phyloP scores from a whole-genome alignment of 495 filamentous ascomycete genomes.

The Hypoxylon perforatum region DNA sequence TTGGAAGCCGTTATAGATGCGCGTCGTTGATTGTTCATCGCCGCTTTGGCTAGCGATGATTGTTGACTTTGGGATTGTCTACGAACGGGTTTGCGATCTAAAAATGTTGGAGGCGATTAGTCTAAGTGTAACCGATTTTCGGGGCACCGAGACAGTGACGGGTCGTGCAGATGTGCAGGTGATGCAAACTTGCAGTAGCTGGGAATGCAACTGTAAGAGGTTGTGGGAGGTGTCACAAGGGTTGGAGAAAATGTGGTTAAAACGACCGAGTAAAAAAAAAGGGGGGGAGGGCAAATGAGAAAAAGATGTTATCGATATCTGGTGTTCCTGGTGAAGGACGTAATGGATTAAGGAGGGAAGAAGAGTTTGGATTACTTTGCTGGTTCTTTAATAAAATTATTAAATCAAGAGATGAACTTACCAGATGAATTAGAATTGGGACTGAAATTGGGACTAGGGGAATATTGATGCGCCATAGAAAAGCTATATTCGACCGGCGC shows the following conservation, averaged over 20 bases:
- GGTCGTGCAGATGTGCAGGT: constrained; percentile 17
- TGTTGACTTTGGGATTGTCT: constrained; percentile 54
- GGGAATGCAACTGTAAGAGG: background rate
- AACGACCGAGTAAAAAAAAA: no score
- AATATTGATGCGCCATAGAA: constrained; percentile 31
- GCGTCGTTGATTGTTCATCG: constrained; percentile 58
- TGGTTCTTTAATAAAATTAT: background rate
- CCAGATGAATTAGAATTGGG: no score
- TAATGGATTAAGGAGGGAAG: background rate
- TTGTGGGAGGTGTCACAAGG: background rate
- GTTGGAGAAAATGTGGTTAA: no score
- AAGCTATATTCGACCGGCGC: constrained; percentile 31
- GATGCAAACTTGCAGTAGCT: constrained; percentile 21
- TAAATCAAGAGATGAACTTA: constrained; percentile 5
- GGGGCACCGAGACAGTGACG: constrained; percentile 21
- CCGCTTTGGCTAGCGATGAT: constrained; percentile 60
- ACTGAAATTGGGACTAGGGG: constrained; percentile 9
- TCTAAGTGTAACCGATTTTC: constrained; percentile 34
- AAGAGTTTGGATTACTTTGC: background rate
- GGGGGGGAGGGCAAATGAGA: no score
- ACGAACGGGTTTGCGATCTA: constrained; percentile 43
- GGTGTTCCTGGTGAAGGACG: background rate
- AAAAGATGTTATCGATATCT: background rate
- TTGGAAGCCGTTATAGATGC: constrained; percentile 51
- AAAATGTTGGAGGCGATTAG: constrained; percentile 20